Evolutionary conservation across 2,329 filamentous ascomycete genomes (phyloP).

Genomic region (Laburnicola sp.): DNA sequence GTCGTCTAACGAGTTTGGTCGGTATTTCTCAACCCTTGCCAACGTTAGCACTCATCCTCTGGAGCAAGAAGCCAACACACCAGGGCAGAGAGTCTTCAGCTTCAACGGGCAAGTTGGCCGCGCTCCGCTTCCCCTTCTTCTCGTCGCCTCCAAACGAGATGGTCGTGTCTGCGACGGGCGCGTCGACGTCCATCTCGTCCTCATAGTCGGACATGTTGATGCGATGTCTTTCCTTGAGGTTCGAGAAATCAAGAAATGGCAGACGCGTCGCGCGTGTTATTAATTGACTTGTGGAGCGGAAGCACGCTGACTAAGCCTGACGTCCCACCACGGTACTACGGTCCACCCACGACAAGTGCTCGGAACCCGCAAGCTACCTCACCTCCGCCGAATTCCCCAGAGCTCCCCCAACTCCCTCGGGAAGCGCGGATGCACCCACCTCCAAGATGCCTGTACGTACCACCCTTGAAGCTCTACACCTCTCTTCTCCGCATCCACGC

Average conservation of each 20-base stretch:
- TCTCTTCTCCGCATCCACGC: not conserved
- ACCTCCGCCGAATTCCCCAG: conserved; percentile 33
- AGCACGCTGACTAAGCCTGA: conserved; percentile 20
- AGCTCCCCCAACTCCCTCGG: conserved; percentile 17
- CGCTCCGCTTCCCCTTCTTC: conserved; percentile 86
- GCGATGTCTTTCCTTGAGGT: not conserved
- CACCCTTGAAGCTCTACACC: not conserved
- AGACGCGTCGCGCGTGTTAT: conserved; percentile 40
- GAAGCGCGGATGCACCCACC: conserved; percentile 18
- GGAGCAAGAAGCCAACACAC: conserved; percentile 49
- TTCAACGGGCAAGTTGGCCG: conserved; percentile 90
- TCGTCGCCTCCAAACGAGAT: conserved; percentile 75
- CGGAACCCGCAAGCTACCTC: conserved; percentile 24
- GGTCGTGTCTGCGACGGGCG: conserved; percentile 53
- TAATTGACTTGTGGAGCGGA: conserved; percentile 22
- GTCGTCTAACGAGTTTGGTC: conserved; percentile 83
- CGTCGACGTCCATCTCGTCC: conserved; percentile 70
- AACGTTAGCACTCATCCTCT: conserved; percentile 3
- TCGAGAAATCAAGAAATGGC: not conserved
- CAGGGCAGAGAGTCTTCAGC: conserved; percentile 93
- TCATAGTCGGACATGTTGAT: conserved; percentile 59
- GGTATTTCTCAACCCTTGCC: conserved; percentile 90
- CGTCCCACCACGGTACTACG: conserved; percentile 21
- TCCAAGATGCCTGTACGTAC: conserved; percentile 53
- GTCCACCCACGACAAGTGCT: not conserved